A percentile compares a stretch with the other conserved stretches of the same genome.
These are phyloP conservation scores for Verticillium zaregamsianum DNA, from an alignment of 2,329 filamentous ascomycete species.

Conservation along the genomic window DNA sequence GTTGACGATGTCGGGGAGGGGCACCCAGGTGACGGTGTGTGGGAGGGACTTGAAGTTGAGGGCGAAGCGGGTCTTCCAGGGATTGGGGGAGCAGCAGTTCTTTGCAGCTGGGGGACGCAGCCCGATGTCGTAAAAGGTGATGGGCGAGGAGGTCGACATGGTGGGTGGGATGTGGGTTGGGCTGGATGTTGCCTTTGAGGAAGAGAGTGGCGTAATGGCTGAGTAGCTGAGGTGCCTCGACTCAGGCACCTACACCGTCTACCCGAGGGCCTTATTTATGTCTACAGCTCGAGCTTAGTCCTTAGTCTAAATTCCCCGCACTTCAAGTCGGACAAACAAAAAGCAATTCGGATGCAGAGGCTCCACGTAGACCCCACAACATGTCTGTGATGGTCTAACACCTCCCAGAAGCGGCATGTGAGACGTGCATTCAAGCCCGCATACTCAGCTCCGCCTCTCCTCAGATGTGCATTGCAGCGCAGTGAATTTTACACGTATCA, in stretches of 20 bases:
- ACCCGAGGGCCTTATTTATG: not conserved
- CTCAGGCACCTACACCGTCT: too few relatives aligned
- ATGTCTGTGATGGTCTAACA: too few relatives aligned
- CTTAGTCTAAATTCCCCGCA: too few relatives aligned
- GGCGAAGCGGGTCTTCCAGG: constrained; percentile 29
- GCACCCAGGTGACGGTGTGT: constrained; percentile 41
- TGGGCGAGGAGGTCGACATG: constrained; percentile 15
- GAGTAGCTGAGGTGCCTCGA: not conserved
- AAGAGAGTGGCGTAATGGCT: not conserved
- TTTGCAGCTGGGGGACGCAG: constrained; percentile 23
- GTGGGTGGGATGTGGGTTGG: not conserved
- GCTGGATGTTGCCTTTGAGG: not conserved
- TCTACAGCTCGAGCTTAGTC: too few relatives aligned
- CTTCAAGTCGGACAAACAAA: too few relatives aligned
- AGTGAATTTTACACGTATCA: too few relatives aligned
- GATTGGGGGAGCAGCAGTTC: constrained; percentile 22
- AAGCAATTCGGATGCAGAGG: too few relatives aligned
- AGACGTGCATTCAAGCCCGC: too few relatives aligned
- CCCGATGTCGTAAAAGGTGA: constrained; percentile 39
- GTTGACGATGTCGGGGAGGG: constrained; percentile 44
- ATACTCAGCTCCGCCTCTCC: too few relatives aligned
- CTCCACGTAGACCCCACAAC: too few relatives aligned
- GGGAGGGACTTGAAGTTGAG: constrained; percentile 36
- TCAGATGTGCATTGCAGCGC: too few relatives aligned
- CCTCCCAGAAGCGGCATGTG: too few relatives aligned